Evolutionary conservation across 192 early-diverging fungal genomes (phyloP), one percentile per base, ranked within the genome.

Genomic region (Linnemannia hyalina): DNA sequence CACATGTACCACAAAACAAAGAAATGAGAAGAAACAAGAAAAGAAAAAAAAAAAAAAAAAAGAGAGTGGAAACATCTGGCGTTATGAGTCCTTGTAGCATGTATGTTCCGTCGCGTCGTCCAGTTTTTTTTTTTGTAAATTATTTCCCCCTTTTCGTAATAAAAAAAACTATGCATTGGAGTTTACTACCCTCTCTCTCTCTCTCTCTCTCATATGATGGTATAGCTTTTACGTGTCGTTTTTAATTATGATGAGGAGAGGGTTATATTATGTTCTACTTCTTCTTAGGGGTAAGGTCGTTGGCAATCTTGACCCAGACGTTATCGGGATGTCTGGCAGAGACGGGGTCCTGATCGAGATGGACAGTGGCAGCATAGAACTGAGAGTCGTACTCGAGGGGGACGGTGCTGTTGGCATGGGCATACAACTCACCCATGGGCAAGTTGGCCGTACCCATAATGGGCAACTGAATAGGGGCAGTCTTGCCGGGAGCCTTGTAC

Each of bases 251-350:
- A 26, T 32, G 44, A 52, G 13, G 32, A 8, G 9, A 42, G 23
- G 8, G 15, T 42, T 15, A 5, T 1, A 60, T 35, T 49, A 32
- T 9, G 60, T 36, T 49, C n/a, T 42, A 49, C 47, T 57, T n/a
- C 22, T 57, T 75, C 26, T 20, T 54, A 20, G 69, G 7, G 18
- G 32, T 26, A 70, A 78, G 40, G 36, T 78, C 77, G 8, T n/a
- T n/a, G n/a, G 82, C 82, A 52, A 84, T 75, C 82, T 84, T 84
- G 65, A 84, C 26, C 77, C 82, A 84, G 74, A 75, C 52, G 18
- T 80, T 47, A 42, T 84, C 82, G 16, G 82, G 82, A 44, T 84
- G 77, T 63, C 82, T 52, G 49, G 82, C 82, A 35, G 77, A 84
- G 82, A 78, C 69, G 35, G 77, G 68, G 57, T 80, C 78, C 70